Conservation (phyloP, 495 filamentous ascomycete genomes). For the Collariella sp. region DNA sequence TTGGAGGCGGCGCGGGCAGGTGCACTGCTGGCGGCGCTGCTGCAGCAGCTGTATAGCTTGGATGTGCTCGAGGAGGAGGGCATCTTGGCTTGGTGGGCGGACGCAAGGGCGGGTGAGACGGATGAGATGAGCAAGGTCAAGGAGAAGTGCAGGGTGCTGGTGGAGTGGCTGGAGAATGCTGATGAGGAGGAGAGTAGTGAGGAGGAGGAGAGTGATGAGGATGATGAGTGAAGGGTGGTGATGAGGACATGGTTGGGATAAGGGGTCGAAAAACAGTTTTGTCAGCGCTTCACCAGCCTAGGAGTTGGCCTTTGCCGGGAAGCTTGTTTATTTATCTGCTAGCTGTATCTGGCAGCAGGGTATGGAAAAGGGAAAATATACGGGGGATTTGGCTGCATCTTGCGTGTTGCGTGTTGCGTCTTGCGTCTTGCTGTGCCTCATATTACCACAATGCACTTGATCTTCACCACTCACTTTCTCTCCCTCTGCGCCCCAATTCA, state of each 20-base stretch:
- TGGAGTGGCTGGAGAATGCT: slow-evolving; percentile 78
- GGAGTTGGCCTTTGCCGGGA: too few species aligned
- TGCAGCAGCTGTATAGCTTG: slow-evolving; percentile 72
- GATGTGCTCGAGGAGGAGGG: slow-evolving; percentile 88
- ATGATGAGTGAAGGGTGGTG: not conserved
- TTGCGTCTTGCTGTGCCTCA: too few species aligned
- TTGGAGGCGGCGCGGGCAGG: slow-evolving; percentile 42
- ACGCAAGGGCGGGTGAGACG: slow-evolving; percentile 52
- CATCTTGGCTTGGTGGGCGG: slow-evolving; percentile 80
- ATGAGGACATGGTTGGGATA: not conserved
- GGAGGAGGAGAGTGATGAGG: slow-evolving; percentile 54
- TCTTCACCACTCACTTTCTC: too few species aligned
- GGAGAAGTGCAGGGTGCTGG: slow-evolving; percentile 63
- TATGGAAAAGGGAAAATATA: too few species aligned
- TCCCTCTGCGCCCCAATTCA: too few species aligned
- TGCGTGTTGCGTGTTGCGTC: too few species aligned
- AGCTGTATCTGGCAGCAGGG: too few species aligned
- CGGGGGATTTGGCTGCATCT: too few species aligned
- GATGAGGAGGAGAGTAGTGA: slow-evolving; percentile 73
- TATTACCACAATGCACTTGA: too few species aligned
- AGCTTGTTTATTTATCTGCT: not conserved
- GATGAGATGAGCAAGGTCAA: slow-evolving; percentile 64
- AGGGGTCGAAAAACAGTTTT: too few species aligned
- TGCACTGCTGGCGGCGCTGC: slow-evolving; percentile 60
- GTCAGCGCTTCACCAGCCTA: too few species aligned